A percentile compares a stretch with the other conserved stretches of the same genome.
phyloP scores from a whole-genome alignment of 2,329 filamentous ascomycete genomes.

The Lachnellula subtilissima region DNA sequence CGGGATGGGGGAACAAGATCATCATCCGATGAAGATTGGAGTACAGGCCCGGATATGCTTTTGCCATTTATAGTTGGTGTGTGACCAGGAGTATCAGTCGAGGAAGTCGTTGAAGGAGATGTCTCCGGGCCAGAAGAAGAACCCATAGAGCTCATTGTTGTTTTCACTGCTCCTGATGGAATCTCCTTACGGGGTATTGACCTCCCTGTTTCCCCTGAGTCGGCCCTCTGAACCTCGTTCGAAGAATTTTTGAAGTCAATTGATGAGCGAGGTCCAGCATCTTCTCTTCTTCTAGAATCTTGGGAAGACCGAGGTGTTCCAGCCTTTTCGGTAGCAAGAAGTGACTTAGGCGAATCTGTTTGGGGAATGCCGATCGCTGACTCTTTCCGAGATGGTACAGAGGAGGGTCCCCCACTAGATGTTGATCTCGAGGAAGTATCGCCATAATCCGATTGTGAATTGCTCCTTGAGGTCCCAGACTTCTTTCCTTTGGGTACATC shows the following conservation, averaged over 20 bases:
- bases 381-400: slow-evolving; percentile 23
- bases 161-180: slow-evolving; percentile 18
- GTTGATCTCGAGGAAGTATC: slow-evolving; percentile 35
- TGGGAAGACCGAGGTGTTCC: slow-evolving; percentile 51
- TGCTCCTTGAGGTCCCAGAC: slow-evolving; percentile 35
- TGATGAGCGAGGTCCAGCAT: slow-evolving; percentile 42
- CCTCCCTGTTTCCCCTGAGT: slow-evolving; percentile 45
- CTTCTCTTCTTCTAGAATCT: slow-evolving; percentile 54
- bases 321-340: slow-evolving; percentile 33
- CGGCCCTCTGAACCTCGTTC: slow-evolving; percentile 48
- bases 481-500: slow-evolving; percentile 68
- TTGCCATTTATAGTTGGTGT: slow-evolving; percentile 32
- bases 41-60: slow-evolving; percentile 26
- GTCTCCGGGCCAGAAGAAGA: slow-evolving; percentile 29
- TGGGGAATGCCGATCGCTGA: slow-evolving; percentile 12
- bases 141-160: slow-evolving; percentile 22
- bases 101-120: slow-evolving; percentile 30
- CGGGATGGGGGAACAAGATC: slow-evolving; percentile 24
- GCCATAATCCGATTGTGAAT: slow-evolving; percentile 34
- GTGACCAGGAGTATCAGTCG: slow-evolving; percentile 27
- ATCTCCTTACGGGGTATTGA: slow-evolving; percentile 63
- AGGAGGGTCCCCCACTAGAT: slow-evolving; percentile 27
- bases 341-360: slow-evolving; percentile 23
- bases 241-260: slow-evolving; percentile 26
- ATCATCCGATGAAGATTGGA: slow-evolving; percentile 24